Base-by-base conservation (phyloP, 2,329 filamentous ascomycete species). In the Stagonosporopsis rhizophila region DNA sequence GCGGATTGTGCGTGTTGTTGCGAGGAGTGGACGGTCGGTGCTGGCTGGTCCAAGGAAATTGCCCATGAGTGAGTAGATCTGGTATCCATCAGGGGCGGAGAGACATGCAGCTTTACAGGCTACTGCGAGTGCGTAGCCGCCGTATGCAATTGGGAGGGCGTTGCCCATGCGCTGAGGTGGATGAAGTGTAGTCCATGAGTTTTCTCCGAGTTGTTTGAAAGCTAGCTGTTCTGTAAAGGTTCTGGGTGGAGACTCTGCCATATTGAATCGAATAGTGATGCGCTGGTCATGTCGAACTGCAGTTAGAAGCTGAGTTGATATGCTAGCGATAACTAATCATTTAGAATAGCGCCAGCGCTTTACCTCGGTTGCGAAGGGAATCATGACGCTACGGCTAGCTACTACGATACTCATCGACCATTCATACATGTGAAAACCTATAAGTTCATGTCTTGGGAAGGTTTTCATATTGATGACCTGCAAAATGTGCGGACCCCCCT, bases 11-110 rank as follows among this genome's bases (percentile, higher is more conserved):
- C 69, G 67, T 1, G 81, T 77, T 3, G 59, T 71, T 46, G 75
- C 76, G 32, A 64, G 62, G 1, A 83, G 58, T 15, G 74, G 75
- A 19, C 74, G 69, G 23, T 79, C 75, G 0, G 71, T 79, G 17
- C 73, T 67, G 2, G 80, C 77, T 1, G 82, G 81, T 2, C 81
- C 79, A 0, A 81, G 75, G 44, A 78, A 84, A 52, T 81, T 74
- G 0, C 82, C 82, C 0, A 79, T 60, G 0, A 80, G 62, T 0
- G 80, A 81, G 62, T 83, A 83, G 4, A 83, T 68, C 2, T 75
- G 70, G 63, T 80, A 77, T 1, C 60, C 64, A 0, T 63, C 11
- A 0, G 76, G 69, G 0, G 80, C 75, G 0, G 78, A 77, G 2
- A 70, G 65, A 40, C 61, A 76, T 0, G 81, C 81, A 0, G 79